These are phyloP conservation scores for Neurospora intermedia DNA, from an alignment of 495 filamentous ascomycete genomes.

Conservation along the genomic window DNA sequence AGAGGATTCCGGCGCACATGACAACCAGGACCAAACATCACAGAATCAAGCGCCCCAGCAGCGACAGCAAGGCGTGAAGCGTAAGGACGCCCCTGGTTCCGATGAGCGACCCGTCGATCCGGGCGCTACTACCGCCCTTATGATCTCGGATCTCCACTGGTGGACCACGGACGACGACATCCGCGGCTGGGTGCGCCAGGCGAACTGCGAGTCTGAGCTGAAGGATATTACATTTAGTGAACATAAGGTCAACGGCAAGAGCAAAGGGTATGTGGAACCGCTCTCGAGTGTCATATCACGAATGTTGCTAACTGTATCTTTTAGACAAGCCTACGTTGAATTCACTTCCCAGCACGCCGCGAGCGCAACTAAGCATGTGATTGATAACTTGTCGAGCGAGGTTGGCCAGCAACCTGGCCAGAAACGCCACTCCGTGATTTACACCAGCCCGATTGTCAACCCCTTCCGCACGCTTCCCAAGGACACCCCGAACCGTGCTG, in stretches of 20 bases:
- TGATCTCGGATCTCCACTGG: conserved; percentile 87
- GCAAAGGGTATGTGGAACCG: conserved; percentile 65
- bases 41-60: conserved; percentile 4
- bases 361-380: conserved; percentile 70
- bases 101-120: conserved; percentile 74
- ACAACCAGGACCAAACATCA: conserved; percentile 22
- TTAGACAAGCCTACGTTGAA: conserved; percentile 83
- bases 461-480: conserved; percentile 90
- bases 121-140: conserved; percentile 68
- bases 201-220: conserved; percentile 67
- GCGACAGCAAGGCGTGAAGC: conserved; percentile 60
- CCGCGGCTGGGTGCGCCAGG: conserved; percentile 73
- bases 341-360: conserved; percentile 78
- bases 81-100: conserved; percentile 48
- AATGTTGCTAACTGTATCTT: conserved; percentile 8
- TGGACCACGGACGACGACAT: conserved; percentile 95
- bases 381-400: conserved; percentile 50
- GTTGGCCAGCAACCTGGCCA: conserved; percentile 31
- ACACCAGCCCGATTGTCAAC: conserved; percentile 66
- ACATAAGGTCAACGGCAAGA: conserved; percentile 98
- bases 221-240: conserved; percentile 94
- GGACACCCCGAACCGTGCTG: conserved; percentile 68
- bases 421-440: conserved; percentile 64
- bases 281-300: not conserved
- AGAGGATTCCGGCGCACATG: conserved; percentile 37